phyloP scores from a whole-genome alignment of 2,329 filamentous ascomycete genomes.

The Diplocarpon mali region DNA sequence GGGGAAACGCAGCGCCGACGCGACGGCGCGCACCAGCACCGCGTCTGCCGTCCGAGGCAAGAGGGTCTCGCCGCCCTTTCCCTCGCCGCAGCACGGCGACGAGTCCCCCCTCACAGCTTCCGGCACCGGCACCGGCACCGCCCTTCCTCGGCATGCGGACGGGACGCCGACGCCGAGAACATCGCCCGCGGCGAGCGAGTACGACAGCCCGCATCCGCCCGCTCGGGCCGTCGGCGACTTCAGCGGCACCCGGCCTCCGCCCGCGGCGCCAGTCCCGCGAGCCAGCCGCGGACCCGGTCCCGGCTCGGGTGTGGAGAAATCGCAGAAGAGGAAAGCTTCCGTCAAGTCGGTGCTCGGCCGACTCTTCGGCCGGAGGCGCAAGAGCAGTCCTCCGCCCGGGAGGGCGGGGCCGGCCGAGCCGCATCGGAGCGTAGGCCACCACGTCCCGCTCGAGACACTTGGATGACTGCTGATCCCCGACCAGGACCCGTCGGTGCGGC shows the following conservation, averaged over 20 bases:
- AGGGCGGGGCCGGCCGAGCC: slow-evolving; percentile 22
- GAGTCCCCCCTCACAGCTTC: slow-evolving; percentile 45
- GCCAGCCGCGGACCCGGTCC: no score
- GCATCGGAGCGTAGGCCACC: slow-evolving; percentile 39
- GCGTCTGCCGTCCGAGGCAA: slow-evolving; percentile 42
- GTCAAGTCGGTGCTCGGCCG: slow-evolving; percentile 44
- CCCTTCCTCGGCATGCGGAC: slow-evolving; percentile 26
- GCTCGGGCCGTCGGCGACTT: slow-evolving; percentile 10
- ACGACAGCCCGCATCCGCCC: slow-evolving; percentile 8
- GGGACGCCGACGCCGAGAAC: slow-evolving; percentile 11
- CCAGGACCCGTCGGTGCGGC: slow-evolving; percentile 32
- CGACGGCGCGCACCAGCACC: slow-evolving; percentile 25
- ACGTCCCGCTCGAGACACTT: neutral
- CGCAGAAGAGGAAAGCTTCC: slow-evolving; percentile 46
- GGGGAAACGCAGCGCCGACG: slow-evolving; percentile 18
- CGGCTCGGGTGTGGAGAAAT: slow-evolving; percentile 26
- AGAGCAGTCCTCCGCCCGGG: slow-evolving; percentile 24
- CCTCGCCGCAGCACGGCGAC: slow-evolving; percentile 38
- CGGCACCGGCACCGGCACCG: slow-evolving; percentile 33
- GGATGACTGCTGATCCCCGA: slow-evolving; percentile 7
- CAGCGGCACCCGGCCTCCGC: slow-evolving; percentile 1
- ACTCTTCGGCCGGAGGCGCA: slow-evolving; percentile 48
- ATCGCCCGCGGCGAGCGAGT: slow-evolving; percentile 14
- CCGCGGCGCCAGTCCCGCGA: slow-evolving; percentile 1
- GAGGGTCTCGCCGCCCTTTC: slow-evolving; percentile 39